phyloP scores from a whole-genome alignment of 768 basidiomycete genomes.

The Rhodotorula babjevae region DNA sequence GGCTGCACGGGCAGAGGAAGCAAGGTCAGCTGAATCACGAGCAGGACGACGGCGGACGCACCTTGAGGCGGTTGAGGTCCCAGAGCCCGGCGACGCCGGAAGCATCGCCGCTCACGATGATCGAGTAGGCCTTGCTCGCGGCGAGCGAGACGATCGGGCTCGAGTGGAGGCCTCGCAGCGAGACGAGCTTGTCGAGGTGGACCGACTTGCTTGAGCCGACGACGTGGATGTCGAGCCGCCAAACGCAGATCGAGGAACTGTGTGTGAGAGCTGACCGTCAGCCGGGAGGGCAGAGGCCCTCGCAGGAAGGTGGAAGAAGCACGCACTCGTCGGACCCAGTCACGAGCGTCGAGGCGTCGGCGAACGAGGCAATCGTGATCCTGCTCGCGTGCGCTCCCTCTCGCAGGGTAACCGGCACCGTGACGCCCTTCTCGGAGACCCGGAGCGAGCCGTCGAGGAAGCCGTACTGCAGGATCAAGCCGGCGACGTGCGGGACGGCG shows the following conservation, averaged over 20 bases:
- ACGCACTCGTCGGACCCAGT: constrained; percentile 6
- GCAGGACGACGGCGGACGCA: background rate
- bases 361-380: background rate
- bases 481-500: background rate
- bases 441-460: background rate
- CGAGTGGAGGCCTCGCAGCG: constrained; percentile 2
- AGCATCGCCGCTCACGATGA: background rate
- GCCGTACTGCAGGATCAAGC: background rate
- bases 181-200: constrained; percentile 3
- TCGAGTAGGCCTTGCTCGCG: background rate
- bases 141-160: background rate
- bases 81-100: constrained; percentile 2
- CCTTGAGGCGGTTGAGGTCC: constrained; percentile 7
- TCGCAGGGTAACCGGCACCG: background rate
- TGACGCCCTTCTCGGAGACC: background rate
- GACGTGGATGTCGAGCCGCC: background rate
- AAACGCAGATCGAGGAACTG: constrained; percentile 4
- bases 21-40: background rate
- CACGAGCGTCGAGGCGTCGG: background rate
- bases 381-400: no score
- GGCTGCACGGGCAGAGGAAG: background rate
- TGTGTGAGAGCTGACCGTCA: background rate
- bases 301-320: no score
- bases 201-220: background rate
- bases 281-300: no score